A percentile compares a stretch with the other conserved stretches of the same genome.
These are phyloP conservation scores for Lenzites betulinus DNA, from an alignment of 768 basidiomycete species.

Conservation along the genomic window DNA sequence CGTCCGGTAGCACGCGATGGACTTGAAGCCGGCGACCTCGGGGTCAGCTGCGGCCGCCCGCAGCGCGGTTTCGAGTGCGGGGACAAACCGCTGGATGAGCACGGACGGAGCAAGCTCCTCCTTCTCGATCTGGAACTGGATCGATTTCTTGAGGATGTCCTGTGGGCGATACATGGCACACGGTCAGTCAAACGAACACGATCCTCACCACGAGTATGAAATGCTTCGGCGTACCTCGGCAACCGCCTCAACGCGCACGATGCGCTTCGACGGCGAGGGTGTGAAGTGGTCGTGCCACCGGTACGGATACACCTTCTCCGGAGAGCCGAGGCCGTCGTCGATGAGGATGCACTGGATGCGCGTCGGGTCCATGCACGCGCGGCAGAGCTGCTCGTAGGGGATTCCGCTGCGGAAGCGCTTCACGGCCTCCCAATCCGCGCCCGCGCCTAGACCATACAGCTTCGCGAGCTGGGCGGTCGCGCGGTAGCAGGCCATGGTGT, in stretches of 20 bases:
- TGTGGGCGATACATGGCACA: neutral
- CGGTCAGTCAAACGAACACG: neutral
- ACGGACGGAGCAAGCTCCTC: slow-evolving; percentile 9
- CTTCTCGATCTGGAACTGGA: slow-evolving; percentile 15
- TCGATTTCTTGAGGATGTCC: slow-evolving; percentile 30
- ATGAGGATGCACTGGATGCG: slow-evolving; percentile 70
- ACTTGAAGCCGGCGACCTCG: slow-evolving; percentile 71
- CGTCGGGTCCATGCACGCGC: slow-evolving; percentile 51
- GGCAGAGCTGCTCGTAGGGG: slow-evolving; percentile 61
- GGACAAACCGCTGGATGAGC: slow-evolving; percentile 29
- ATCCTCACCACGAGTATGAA: neutral
- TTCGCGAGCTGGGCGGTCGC: slow-evolving; percentile 56
- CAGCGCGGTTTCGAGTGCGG: slow-evolving; percentile 41
- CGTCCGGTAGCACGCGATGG: slow-evolving; percentile 75
- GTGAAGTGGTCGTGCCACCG: slow-evolving; percentile 68
- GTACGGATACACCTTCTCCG: slow-evolving; percentile 48
- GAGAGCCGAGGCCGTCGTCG: slow-evolving; percentile 67
- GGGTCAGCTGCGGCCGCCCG: slow-evolving; percentile 41
- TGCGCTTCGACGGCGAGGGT: slow-evolving; percentile 51
- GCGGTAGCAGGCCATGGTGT: slow-evolving; percentile 61
- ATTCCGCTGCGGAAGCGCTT: slow-evolving; percentile 46
- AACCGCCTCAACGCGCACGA: slow-evolving; percentile 67
- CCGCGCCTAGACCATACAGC: slow-evolving; percentile 45
- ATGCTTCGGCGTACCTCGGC: slow-evolving; percentile 64
- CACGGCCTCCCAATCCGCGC: slow-evolving; percentile 58